Evolutionary conservation across 179 eudicot species (phyloP).

Genomic region (Drosera spatulata): DNA sequence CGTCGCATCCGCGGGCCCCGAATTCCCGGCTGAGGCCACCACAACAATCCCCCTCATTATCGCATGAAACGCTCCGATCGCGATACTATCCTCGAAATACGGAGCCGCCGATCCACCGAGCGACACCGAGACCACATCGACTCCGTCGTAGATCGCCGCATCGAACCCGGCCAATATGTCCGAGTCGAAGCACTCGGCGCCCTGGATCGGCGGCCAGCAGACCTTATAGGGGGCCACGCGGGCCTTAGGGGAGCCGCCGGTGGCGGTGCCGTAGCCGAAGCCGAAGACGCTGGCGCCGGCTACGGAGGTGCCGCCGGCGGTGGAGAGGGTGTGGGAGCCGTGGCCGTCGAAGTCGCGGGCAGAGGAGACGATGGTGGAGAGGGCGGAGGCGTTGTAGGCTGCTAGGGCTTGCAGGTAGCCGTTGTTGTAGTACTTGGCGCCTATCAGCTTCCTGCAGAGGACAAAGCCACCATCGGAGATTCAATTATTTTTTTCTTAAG

Average conservation of each 20-base stretch:
- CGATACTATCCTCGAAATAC: conserved; percentile 45
- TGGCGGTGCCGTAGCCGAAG: conserved; percentile 65
- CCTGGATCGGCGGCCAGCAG: conserved; percentile 64
- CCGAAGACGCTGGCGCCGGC: conserved; percentile 54
- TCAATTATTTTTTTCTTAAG: too few relatives aligned
- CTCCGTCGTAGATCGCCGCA: conserved; percentile 71
- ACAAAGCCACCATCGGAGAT: not conserved
- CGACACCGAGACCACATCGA: conserved; percentile 77
- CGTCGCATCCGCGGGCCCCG: conserved; percentile 53
- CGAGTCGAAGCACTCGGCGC: conserved; percentile 70
- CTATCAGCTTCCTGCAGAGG: conserved; percentile 70
- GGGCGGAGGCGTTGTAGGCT: conserved; percentile 30
- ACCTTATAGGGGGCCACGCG: conserved; percentile 84
- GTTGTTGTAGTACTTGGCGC: conserved; percentile 88
- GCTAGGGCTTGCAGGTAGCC: conserved; percentile 37
- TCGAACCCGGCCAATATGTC: conserved; percentile 85
- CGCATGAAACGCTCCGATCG: conserved; percentile 89
- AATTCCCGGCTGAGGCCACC: conserved; percentile 79
- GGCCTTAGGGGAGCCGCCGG: conserved; percentile 85
- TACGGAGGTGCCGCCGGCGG: conserved; percentile 79
- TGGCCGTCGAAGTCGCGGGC: conserved; percentile 81
- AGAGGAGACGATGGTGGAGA: conserved; percentile 11
- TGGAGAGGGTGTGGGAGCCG: conserved; percentile 84
- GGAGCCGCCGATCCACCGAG: conserved; percentile 50
- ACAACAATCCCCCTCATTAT: conserved; percentile 46